Conservation (phyloP, 1,284 basidiomycete genomes). For the Volvariella surrecta region DNA sequence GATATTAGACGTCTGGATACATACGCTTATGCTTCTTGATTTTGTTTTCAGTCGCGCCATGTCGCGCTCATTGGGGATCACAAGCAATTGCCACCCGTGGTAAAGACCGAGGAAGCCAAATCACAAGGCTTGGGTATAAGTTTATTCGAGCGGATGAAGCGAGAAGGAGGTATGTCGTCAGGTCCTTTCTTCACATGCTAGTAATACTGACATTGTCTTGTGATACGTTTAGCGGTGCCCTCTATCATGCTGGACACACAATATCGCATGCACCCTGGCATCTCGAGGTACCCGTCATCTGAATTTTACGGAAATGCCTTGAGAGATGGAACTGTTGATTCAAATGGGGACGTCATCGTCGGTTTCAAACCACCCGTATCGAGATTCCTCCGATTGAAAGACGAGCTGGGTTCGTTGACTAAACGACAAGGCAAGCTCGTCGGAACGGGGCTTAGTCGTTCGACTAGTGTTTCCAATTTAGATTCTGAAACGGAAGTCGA, state of each 20-base stretch:
- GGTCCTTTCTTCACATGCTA: slow-evolving; percentile 3
- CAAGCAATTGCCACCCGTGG: slow-evolving; percentile 92
- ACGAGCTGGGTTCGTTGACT: too few species aligned
- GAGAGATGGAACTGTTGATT: slow-evolving; percentile 65
- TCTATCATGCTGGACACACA: slow-evolving; percentile 88
- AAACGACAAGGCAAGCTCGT: too few species aligned
- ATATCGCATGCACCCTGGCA: slow-evolving; percentile 91
- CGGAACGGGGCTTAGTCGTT: too few species aligned
- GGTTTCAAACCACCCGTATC: slow-evolving; percentile 53
- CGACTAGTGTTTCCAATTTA: too few species aligned
- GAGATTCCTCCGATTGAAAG: slow-evolving; percentile 30
- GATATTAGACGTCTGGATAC: slow-evolving; percentile 8
- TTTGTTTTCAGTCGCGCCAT: slow-evolving; percentile 55
- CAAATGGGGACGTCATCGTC: slow-evolving; percentile 41
- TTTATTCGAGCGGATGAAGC: slow-evolving; percentile 83
- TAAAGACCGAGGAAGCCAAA: slow-evolving; percentile 65
- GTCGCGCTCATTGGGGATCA: slow-evolving; percentile 91
- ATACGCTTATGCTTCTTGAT: slow-evolving; percentile 9
- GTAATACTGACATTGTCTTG: background rate
- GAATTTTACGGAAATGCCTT: slow-evolving; percentile 76
- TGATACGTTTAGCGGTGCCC: slow-evolving; percentile 47
- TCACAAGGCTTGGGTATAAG: slow-evolving; percentile 68
- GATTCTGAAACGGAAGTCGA: too few species aligned
- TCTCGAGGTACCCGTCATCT: slow-evolving; percentile 77
- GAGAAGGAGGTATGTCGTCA: slow-evolving; percentile 56